Evolutionary conservation across 2,329 filamentous ascomycete species (phyloP), one percentile per base, ranked within the genome.

Genomic region (Paraphoma chrysanthemicola): DNA sequence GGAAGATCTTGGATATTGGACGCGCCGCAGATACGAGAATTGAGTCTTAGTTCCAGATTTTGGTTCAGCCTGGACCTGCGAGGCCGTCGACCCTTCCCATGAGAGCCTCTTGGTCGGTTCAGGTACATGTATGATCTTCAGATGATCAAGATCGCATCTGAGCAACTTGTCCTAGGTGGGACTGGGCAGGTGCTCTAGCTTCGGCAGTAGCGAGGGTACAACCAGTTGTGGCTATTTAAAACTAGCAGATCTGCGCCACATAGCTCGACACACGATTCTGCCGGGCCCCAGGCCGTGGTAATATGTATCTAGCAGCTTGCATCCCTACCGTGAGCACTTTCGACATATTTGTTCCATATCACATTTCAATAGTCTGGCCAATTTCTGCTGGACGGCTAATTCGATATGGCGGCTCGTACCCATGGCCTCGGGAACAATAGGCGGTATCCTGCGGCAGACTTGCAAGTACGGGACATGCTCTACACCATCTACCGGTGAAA

Each of bases 261-360:
- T 59, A 57, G 49, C 31, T 51, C 51, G 50, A 60, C 64, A 70
- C 59, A 67, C 64, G 66, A 68, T 64, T 67, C 68, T 60, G 60
- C 66, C 61, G 65, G 58, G 57, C 47, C 55, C 47, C 18, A 55
- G 53, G 65, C 68, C 46, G 48, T 67, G 71, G 61, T 68, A 54
- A 48, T 53, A 53, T 61, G 31, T 56, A 50, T 48, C 55, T 52
- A 55, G 61, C 47, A 62, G 58, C 59, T 56, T 58, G 36, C 54
- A 54, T 56, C 57, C 60, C 62, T 51, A 63, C 65, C 65, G 49
- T 36, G 46, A 47, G 47, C 57, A 74, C 65, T 74, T 59, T 72
- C 60, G 62, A 57, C 65, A 71, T 66, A 68, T 66, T 54, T 63
- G 14, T 52, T 55, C 51, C 53, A 67, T 63, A 52, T 46, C 43